phyloP scores from a whole-genome alignment of 2,329 filamentous ascomycete species.

The Sphaerulina musiva region DNA sequence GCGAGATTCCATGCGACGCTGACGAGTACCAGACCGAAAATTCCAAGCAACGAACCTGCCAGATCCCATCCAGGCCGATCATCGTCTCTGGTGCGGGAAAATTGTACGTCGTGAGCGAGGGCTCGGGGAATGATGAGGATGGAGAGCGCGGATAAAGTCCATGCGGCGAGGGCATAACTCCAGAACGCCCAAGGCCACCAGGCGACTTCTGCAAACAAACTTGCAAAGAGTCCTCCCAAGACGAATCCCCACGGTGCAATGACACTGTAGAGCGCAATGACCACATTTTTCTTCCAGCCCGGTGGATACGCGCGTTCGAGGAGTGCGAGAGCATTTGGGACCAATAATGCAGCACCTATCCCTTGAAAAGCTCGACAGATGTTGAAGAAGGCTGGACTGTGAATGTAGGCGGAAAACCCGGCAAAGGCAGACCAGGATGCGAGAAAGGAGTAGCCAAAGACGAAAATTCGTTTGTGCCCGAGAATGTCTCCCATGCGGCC shows the following conservation, averaged over 20 bases:
- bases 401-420: conserved; percentile 35
- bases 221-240: conserved; percentile 32
- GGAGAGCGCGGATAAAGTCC: conserved; percentile 20
- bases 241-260: conserved; percentile 35
- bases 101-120: conserved; percentile 19
- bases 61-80: conserved; percentile 23
- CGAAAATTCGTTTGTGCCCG: conserved; percentile 39
- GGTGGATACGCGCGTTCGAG: conserved; percentile 33
- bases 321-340: conserved; percentile 37
- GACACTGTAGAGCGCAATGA: conserved; percentile 36
- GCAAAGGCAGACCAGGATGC: conserved; percentile 38
- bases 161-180: conserved; percentile 27
- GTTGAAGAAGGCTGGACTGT: conserved; percentile 31
- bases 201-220: conserved; percentile 30
- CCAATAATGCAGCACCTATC: conserved; percentile 34
- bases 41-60: conserved; percentile 27
- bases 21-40: conserved; percentile 30
- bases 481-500: conserved; percentile 41
- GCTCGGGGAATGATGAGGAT: conserved; percentile 27
- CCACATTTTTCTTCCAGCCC: conserved; percentile 36
- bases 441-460: conserved; percentile 37
- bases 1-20: conserved; percentile 33
- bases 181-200: conserved; percentile 36
- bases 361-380: conserved; percentile 38
- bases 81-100: conserved; percentile 9